Evolutionary conservation across 306 rosid species (phyloP).

Genomic region (Cucumis melo): DNA sequence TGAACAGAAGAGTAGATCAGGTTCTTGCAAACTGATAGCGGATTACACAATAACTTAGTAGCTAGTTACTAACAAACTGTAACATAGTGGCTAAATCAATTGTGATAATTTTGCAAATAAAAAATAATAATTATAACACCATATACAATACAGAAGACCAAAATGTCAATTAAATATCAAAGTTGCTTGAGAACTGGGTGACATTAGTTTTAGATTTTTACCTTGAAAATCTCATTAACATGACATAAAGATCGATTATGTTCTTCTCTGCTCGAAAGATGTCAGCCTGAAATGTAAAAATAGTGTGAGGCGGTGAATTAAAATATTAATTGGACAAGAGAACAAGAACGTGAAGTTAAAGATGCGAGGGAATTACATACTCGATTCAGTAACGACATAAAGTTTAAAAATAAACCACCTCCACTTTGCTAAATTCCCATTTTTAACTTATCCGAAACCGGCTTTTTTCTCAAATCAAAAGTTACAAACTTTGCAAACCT

Average conservation of each 20-base stretch:
- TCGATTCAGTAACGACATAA: not conserved
- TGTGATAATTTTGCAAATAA: no score
- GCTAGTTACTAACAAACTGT: not conserved
- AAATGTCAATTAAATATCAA: not conserved
- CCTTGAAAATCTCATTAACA: constrained; percentile 95
- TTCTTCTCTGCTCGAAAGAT: constrained; percentile 83
- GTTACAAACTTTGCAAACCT: not conserved
- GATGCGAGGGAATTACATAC: not conserved
- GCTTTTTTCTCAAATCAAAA: not conserved
- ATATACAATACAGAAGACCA: not conserved
- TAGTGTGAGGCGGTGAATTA: constrained; percentile 1
- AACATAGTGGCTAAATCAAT: not conserved
- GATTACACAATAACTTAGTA: not conserved
- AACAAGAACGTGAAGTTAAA: not conserved
- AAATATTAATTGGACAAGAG: not conserved
- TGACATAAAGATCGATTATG: constrained; percentile 72
- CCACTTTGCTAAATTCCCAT: not conserved
- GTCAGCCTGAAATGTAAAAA: constrained; percentile 57
- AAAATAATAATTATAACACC: not conserved
- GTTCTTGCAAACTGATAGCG: not conserved
- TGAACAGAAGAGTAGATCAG: not conserved
- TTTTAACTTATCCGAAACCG: not conserved
- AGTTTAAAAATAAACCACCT: not conserved
- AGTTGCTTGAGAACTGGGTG: not conserved
- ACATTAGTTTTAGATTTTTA: constrained; percentile 14